phyloP scores from a whole-genome alignment of 345 rosid species.

The Ceriops tagal region DNA sequence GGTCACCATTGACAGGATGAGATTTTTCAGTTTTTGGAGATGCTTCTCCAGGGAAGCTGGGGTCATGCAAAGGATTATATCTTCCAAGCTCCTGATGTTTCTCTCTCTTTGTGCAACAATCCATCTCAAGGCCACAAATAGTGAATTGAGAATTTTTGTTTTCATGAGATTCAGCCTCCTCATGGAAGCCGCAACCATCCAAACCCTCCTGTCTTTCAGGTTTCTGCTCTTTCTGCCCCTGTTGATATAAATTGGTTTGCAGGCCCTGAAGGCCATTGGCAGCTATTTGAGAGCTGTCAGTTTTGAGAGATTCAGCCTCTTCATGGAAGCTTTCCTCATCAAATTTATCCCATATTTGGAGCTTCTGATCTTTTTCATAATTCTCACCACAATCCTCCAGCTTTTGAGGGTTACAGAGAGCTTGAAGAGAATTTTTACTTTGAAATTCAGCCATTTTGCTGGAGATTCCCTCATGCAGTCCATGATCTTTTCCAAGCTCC shows the following conservation, averaged over 20 bases:
- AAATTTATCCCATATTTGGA: conserved; percentile 4
- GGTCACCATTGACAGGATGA: background rate
- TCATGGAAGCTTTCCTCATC: conserved; percentile 9
- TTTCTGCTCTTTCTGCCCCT: background rate
- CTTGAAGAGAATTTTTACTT: conserved; percentile 3
- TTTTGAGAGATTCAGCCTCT: conserved; percentile 13
- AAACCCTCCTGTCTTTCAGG: background rate
- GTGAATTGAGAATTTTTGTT: background rate
- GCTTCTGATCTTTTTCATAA: conserved; percentile 12
- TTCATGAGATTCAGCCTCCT: conserved; percentile 2
- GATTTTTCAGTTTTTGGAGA: background rate
- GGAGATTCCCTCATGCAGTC: conserved; percentile 1
- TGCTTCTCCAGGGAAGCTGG: background rate
- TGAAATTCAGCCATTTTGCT: conserved; percentile 7
- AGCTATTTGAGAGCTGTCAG: background rate
- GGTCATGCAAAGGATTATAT: background rate
- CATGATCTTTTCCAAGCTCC: conserved; percentile 6
- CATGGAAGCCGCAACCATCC: background rate
- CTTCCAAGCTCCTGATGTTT: background rate
- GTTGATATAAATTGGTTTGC: background rate
- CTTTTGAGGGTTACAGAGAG: background rate
- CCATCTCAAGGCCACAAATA: background rate
- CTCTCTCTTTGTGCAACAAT: background rate
- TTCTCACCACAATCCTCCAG: background rate
- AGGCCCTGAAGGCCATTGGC: background rate